phyloP scores from a whole-genome alignment of 208 protist genomes.

The Crithidia mellificae region DNA sequence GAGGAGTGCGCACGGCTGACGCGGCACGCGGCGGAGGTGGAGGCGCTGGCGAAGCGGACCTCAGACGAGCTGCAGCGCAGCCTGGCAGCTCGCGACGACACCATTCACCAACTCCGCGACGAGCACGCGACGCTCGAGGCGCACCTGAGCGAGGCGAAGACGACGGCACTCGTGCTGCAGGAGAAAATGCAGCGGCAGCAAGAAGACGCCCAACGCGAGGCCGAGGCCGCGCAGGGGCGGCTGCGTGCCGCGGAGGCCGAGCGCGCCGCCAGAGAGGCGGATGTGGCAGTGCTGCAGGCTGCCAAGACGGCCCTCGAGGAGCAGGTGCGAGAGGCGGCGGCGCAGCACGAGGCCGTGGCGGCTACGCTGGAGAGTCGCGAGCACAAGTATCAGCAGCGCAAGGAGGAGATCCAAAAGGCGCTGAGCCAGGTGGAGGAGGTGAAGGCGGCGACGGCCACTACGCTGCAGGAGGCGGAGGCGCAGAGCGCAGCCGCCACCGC shows the following conservation, averaged over 20 bases:
- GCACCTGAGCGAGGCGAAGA: conserved; percentile 48
- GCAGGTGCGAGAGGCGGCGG: conserved; percentile 19
- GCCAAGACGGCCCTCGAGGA: conserved; percentile 25
- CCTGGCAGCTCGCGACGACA: conserved; percentile 42
- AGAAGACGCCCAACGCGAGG: conserved; percentile 32
- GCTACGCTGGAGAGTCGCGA: conserved; percentile 35
- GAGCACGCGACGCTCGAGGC: conserved; percentile 48
- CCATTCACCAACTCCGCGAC: conserved; percentile 47
- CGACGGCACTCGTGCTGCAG: conserved; percentile 48
- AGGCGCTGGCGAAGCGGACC: conserved; percentile 51
- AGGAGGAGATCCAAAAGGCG: conserved; percentile 43
- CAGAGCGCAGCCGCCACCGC: conserved; percentile 41
- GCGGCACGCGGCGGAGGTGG: conserved; percentile 60
- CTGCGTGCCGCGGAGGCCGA: conserved; percentile 31
- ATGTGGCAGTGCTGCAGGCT: conserved; percentile 16
- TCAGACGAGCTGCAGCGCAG: conserved; percentile 50
- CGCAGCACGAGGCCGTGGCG: conserved; percentile 28
- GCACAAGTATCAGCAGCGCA: conserved; percentile 46
- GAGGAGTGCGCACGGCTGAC: conserved; percentile 44
- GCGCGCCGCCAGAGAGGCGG: conserved; percentile 21
- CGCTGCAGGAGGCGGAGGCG: conserved; percentile 33
- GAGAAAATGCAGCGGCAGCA: conserved; percentile 56
- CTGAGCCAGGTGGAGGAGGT: conserved; percentile 42
- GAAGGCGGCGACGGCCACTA: conserved; percentile 26
- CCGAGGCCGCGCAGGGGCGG: conserved; percentile 33